Evolutionary conservation across 148 eudicot genomes (phyloP).

Genomic region (Nyssa sinensis): DNA sequence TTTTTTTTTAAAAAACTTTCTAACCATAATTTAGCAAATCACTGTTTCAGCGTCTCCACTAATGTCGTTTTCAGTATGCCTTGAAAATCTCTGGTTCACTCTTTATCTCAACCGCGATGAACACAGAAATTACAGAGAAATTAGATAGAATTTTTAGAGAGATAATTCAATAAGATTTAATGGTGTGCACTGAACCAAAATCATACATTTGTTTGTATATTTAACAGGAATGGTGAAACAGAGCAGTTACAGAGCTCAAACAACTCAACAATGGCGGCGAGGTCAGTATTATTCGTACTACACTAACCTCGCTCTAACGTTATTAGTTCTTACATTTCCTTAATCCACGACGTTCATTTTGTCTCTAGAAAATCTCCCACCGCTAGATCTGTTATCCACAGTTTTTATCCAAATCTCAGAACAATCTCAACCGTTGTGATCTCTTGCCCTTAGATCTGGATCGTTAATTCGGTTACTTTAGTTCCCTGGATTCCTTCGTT

Average conservation of each 20-base stretch:
- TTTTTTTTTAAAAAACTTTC: not conserved
- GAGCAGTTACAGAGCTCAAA: constrained; percentile 37
- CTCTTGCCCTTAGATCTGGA: constrained; percentile 15
- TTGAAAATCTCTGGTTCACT: not conserved
- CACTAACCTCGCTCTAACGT: constrained; percentile 1
- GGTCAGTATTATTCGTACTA: constrained; percentile 17
- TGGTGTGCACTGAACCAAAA: not conserved
- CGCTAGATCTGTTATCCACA: constrained; percentile 16
- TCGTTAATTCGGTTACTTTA: constrained; percentile 27
- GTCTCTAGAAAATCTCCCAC: not conserved
- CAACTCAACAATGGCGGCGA: constrained; percentile 44
- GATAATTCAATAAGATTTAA: not conserved
- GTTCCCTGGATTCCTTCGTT: constrained; percentile 19
- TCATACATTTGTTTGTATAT: not conserved
- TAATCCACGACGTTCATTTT: not conserved
- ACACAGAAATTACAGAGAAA: not conserved
- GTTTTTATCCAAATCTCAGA: not conserved
- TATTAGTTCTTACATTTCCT: not conserved
- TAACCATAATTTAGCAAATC: not conserved
- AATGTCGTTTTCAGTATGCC: not conserved
- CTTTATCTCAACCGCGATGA: not conserved
- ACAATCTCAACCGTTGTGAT: constrained; percentile 26
- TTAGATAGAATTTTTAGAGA: not conserved
- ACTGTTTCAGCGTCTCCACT: not conserved
- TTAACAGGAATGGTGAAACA: constrained; percentile 23